Base-by-base conservation (phyloP, 192 early-diverging fungal species). In the Coemansia sp. region DNA sequence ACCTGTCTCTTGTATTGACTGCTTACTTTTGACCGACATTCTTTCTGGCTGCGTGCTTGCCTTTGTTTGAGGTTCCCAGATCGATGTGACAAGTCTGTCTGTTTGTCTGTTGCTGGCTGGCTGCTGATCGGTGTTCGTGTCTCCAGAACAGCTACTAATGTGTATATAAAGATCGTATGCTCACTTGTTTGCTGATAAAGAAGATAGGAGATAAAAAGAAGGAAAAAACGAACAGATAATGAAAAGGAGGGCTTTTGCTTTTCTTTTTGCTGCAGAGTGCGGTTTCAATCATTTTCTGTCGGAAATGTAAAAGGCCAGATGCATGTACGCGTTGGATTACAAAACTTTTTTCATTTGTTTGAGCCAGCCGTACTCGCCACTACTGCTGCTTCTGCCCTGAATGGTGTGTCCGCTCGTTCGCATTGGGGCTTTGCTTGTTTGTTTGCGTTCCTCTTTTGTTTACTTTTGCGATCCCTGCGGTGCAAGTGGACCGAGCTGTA, bases 21-120 rank as follows among this genome's bases (percentile, higher is more conserved):
- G 52, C 72, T 67, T 73, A 68, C 72, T 73, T 46, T 73, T 73
- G 37, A 51, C 63, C 22, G 57, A 57, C 63, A 65, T 65, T 43
- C 40, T 32, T 32, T 32, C 32, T 32, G 32, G 32, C 7, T 54
- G 51, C 0, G 21, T 8, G 9, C 3, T 7, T 9, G 51, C 10
- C 51, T 54, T 54, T 54, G 36, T 43, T 57, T 9, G 36, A 42
- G 21, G 55, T 39, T 15, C 11, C 18, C 41, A 46, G 19, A 13
- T 13, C 32, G 4, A 32, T 46, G 26, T 6, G 61, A 62, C 45
- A 62, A 32, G n/a, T 49, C 16, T 15, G 43, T 9, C 13, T 12
- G 43, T 15, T 5, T 9, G 43, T 45, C 13, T 12, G 43, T 45
- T 5, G 10, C 13, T 45, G 16, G 19, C 47, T 45, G 43, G 43